These are phyloP conservation scores for Talaromyces sp. DNA, from an alignment of 2,329 filamentous ascomycete genomes.

Conservation along the genomic window DNA sequence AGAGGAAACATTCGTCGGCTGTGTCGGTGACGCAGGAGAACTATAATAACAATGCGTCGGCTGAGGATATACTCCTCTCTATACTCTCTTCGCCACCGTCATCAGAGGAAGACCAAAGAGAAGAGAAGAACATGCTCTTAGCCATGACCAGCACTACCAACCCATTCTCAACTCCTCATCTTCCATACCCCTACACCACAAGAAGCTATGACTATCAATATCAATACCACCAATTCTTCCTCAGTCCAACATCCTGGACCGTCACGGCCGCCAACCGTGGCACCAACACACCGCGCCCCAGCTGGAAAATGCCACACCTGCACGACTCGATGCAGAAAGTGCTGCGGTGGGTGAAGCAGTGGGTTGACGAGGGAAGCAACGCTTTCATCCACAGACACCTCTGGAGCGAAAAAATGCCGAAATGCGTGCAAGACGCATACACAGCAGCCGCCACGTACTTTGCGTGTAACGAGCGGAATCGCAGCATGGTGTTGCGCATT, in stretches of 20 bases:
- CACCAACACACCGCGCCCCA: neutral
- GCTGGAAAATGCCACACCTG: neutral
- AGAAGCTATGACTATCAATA: neutral
- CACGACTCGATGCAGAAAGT: neutral
- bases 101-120: neutral
- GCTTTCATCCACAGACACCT: slow-evolving; percentile 7
- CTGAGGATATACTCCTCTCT: neutral
- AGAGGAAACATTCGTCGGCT: neutral
- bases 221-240: neutral
- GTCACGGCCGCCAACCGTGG: neutral
- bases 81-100: neutral
- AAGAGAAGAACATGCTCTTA: neutral
- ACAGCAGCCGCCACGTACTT: slow-evolving; percentile 5
- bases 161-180: neutral
- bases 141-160: neutral
- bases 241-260: slow-evolving; percentile 3
- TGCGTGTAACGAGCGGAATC: neutral
- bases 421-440: slow-evolving; percentile 10
- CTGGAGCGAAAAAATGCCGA: slow-evolving; percentile 1
- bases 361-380: slow-evolving; percentile 8
- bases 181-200: neutral
- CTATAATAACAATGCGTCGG: no score
- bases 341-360: slow-evolving; percentile 7
- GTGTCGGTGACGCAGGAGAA: neutral
- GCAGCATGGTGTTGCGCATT: neutral